A percentile compares a stretch with the other conserved stretches of the same genome.
Conservation (phyloP, 345 rosid genomes). For the Eucalyptus tenuipes region DNA sequence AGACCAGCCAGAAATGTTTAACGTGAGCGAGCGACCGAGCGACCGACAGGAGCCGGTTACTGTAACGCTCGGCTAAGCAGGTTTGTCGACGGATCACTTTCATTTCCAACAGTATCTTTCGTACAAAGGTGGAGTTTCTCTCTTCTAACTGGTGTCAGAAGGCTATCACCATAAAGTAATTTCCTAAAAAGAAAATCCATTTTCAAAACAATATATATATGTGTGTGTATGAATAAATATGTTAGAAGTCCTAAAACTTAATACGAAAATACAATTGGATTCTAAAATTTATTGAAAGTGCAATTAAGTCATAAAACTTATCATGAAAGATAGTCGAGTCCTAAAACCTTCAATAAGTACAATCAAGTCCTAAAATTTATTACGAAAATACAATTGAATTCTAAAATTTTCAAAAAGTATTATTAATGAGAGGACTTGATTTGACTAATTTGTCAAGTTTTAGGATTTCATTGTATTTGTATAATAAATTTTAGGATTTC, state of each 20-base stretch:
- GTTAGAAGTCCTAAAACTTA: too few species aligned
- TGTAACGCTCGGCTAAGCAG: neutral
- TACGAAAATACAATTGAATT: too few species aligned
- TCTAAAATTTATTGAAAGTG: too few species aligned
- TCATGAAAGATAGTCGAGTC: accelerated
- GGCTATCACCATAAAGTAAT: neutral
- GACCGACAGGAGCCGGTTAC: neutral
- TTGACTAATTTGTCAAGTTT: too few species aligned
- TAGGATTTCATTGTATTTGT: accelerated
- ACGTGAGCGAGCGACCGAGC: neutral
- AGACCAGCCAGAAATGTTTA: neutral
- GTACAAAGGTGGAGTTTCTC: neutral
- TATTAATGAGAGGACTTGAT: accelerated
- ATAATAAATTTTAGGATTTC: too few species aligned
- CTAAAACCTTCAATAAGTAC: accelerated
- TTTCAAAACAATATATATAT: neutral
- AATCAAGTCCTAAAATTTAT: accelerated
- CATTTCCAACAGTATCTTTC: neutral
- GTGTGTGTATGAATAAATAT: too few species aligned
- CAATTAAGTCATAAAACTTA: accelerated
- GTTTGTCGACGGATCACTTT: neutral
- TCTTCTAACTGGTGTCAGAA: neutral
- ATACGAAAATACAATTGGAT: too few species aligned
- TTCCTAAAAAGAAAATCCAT: neutral
- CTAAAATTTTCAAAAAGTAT: too few species aligned